Evolutionary conservation across 106 monocot species (phyloP), one percentile per base, ranked within the genome.

Genomic region (Iris macrosiphon): DNA sequence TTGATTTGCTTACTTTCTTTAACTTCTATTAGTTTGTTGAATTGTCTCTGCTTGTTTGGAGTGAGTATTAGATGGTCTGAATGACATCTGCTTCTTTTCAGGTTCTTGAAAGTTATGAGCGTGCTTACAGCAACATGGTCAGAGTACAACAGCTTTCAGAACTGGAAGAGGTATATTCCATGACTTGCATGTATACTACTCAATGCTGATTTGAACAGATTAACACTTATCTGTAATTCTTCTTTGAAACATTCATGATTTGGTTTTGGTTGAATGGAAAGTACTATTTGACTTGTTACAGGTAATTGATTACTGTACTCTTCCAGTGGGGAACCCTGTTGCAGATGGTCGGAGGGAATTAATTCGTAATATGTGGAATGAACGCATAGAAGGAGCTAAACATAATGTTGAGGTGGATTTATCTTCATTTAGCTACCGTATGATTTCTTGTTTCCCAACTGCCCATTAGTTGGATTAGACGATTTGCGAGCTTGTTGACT

Each of bases 231-330:
- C n/a, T n/a, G n/a, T n/a, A n/a, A n/a, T n/a, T n/a, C n/a, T n/a
- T n/a, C n/a, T n/a, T n/a, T n/a, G n/a, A n/a, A n/a, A n/a, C n/a
- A n/a, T n/a, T n/a, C n/a, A n/a, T n/a, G n/a, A n/a, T n/a, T n/a
- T n/a, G n/a, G n/a, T n/a, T n/a, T n/a, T n/a, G n/a, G 11, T 28
- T 22, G 3, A 41, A 11, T 21, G 6, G 17, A 2, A 65, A 42
- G 5, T 6, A 49, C 30, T 17, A 26, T 19, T 59, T 45, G 6
- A 16, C 16, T 25, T 15, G 1, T 62, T 31, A 49, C 55, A 81
- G 87, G 88, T 89, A 23, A 89, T 89, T 73, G 88, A 89, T 52
- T 89, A 89, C 54, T 83, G 88, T 49, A 89, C 88, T 53, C 83
- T 89, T 59, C 79, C 83, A 4, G 35, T 63, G 25, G 79, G 70